Conservation (phyloP, 768 basidiomycete genomes). For the Tulasnella sp. region DNA sequence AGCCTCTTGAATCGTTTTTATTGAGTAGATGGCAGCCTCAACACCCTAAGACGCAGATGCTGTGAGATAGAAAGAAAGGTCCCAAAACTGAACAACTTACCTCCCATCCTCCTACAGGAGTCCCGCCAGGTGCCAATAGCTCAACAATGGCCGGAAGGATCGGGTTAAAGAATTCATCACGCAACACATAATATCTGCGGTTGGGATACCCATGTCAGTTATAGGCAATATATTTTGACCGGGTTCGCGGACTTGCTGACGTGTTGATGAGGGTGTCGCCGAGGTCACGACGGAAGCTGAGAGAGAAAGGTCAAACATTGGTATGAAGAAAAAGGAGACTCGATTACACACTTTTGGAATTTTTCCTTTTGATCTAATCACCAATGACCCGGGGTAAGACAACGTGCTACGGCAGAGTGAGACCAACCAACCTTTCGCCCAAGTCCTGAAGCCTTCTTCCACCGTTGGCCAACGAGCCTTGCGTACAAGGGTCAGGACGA, state of each 20-base stretch:
- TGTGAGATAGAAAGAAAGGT: background rate
- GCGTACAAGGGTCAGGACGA: slow-evolving; percentile 62
- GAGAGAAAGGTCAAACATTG: background rate
- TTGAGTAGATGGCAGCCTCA: slow-evolving; percentile 81
- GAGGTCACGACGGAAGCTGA: slow-evolving; percentile 76
- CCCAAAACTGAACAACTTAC: slow-evolving; percentile 39
- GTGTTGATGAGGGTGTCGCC: slow-evolving; percentile 87
- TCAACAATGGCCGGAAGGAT: slow-evolving; percentile 60
- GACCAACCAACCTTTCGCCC: slow-evolving; percentile 60
- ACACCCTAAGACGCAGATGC: slow-evolving; percentile 53
- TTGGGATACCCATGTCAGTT: slow-evolving; percentile 26
- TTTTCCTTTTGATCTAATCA: slow-evolving; percentile 69
- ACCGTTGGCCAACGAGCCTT: slow-evolving; percentile 72
- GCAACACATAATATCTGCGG: slow-evolving; percentile 79
- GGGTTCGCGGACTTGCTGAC: slow-evolving; percentile 43
- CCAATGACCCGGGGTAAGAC: background rate
- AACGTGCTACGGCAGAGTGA: background rate
- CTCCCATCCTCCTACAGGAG: slow-evolving; percentile 61
- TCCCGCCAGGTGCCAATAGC: slow-evolving; percentile 43
- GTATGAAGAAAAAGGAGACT: background rate
- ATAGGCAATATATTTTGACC: background rate
- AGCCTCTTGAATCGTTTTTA: slow-evolving; percentile 85
- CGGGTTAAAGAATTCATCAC: slow-evolving; percentile 74
- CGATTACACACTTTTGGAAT: slow-evolving; percentile 62
- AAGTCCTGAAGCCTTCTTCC: slow-evolving; percentile 41